phyloP scores from a whole-genome alignment of 2,329 filamentous ascomycete genomes.

The Neopestalotiopsis rosae region DNA sequence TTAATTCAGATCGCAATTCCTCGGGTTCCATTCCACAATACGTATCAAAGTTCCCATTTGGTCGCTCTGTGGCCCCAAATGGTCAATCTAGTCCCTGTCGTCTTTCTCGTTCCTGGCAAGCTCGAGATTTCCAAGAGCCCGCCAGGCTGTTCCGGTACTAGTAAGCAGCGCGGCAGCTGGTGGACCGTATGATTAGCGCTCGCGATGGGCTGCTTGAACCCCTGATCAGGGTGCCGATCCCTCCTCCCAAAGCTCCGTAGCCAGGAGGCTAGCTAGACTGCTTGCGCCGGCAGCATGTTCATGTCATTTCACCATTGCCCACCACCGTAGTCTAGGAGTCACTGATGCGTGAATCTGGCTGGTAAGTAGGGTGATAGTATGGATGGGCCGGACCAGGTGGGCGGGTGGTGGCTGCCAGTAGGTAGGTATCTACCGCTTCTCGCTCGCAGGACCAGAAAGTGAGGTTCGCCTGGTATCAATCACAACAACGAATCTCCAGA shows the following conservation, averaged over 20 bases:
- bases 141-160: neutral
- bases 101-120: neutral
- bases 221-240: neutral
- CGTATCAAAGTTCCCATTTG: too few relatives aligned
- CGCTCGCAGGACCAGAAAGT: neutral
- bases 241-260: slow-evolving; percentile 1
- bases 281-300: neutral
- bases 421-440: neutral
- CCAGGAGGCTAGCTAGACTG: neutral
- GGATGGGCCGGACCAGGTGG: neutral
- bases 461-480: neutral
- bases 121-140: neutral
- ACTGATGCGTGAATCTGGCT: neutral
- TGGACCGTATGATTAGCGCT: neutral
- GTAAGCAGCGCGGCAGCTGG: slow-evolving; percentile 1
- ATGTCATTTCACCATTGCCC: slow-evolving; percentile 3
- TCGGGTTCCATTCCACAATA: too few relatives aligned
- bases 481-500: too few relatives aligned
- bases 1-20: neutral
- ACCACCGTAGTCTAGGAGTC: neutral
- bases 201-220: neutral
- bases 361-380: neutral
- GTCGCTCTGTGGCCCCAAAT: too few relatives aligned
- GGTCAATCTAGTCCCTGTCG: too few relatives aligned
- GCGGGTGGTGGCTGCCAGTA: neutral